Percentiles rank a stretch among this genome's conserved stretches.
Evolutionary conservation across 148 eudicot species (phyloP).

Genomic region (Amaranthus cruentus): DNA sequence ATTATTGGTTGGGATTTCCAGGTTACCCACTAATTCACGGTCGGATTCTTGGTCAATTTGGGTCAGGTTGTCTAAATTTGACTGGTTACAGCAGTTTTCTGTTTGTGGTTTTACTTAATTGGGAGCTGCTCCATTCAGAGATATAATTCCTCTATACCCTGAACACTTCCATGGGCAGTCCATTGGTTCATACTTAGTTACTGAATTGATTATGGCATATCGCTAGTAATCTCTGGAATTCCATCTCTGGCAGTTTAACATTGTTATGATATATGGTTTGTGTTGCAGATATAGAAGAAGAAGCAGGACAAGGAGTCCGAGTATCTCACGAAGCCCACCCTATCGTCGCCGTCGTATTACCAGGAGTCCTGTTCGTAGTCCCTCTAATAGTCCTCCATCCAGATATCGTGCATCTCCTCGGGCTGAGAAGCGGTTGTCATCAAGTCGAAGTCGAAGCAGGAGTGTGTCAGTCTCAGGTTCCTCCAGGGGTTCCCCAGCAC

Average conservation of each 20-base stretch:
- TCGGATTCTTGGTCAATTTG: no score
- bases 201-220: no score
- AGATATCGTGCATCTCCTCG: constrained; percentile 56
- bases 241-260: neutral
- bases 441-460: constrained; percentile 34
- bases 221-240: neutral
- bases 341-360: constrained; percentile 55
- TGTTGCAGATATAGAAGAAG: constrained; percentile 60
- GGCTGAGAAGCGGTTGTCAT: constrained; percentile 44
- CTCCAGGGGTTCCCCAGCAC: constrained; percentile 49
- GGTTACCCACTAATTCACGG: no score
- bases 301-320: constrained; percentile 70
- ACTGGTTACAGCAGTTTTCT: neutral
- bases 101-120: neutral
- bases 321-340: constrained; percentile 68
- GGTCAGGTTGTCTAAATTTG: no score
- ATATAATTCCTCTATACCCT: no score
- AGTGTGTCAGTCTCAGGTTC: constrained; percentile 50
- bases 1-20: no score
- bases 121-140: neutral
- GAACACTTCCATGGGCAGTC: no score
- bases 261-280: neutral
- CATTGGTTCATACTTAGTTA: no score
- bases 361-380: constrained; percentile 59
- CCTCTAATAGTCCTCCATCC: constrained; percentile 49